Evolutionary conservation across 2,329 filamentous ascomycete species (phyloP), one percentile per base, ranked within the genome.

Genomic region (Diaporthe humulicola): DNA sequence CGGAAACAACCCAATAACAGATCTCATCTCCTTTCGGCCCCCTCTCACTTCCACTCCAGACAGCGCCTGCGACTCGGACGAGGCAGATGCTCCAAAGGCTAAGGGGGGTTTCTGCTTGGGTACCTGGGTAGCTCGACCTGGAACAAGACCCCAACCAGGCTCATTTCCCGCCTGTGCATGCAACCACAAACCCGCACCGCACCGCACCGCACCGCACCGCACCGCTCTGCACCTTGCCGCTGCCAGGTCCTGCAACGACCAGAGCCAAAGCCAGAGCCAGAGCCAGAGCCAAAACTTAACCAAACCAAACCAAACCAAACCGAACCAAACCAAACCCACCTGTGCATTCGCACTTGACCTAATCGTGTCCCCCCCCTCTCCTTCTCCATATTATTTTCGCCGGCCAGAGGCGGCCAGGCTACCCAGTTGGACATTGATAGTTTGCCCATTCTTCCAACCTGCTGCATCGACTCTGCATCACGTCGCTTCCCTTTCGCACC

Each of bases 101-200:
- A 50, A 33, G 42, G 45, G 56, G 45, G 33, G 30, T 50, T 54
- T 72, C 70, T 72, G 33, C 70, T 64, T 42, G 33, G 33, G 45
- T 71, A 48, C 69, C 40, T 48, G 30, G 56, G 69, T 72, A 42
- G 45, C 57, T 42, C 36, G 45, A 72, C 70, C 70, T 72, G 70
- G 70, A 72, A 72, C 70, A 72, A 60, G 70, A 67, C 70, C 70
- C 70, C 58, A 50, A 72, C 70, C 70, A 42, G 56, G 56, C 57
- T 72, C 70, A 72, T 72, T 64, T 72, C 70, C 70, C 70, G 57
- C 57, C 70, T 52, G 45, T 45, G 10, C n/a, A 50, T 64, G 45
- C n/a, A 33, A 42, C 58, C n/a, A 25, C n/a, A 36, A 14, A 22
- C 33, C n/a, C 50, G 33, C n/a, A 30, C 28, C 70, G 33, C 33